Evolutionary conservation across 805 yeast genomes (phyloP).

Genomic region (Wickerhamiella vanderwaltii): DNA sequence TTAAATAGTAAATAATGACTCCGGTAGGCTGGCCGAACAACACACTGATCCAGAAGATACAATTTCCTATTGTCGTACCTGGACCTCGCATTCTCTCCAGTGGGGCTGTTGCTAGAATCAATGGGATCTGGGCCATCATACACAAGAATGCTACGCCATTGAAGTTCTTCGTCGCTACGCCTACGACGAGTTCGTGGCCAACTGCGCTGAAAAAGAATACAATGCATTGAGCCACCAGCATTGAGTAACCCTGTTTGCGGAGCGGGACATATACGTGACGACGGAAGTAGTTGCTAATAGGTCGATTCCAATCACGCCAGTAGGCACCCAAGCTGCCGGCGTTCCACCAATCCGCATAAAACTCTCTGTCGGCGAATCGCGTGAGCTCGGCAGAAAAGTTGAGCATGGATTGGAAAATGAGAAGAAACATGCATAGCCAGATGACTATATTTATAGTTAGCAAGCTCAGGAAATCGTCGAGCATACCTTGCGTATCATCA

Average conservation of each 20-base stretch:
- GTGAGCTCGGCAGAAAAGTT: constrained; percentile 36
- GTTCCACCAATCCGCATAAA: constrained; percentile 41
- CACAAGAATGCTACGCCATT: constrained; percentile 36
- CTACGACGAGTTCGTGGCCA: constrained; percentile 36
- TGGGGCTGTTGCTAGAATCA: constrained; percentile 32
- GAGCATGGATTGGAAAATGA: constrained; percentile 33
- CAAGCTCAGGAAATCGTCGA: constrained; percentile 31
- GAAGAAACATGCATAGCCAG: constrained; percentile 35
- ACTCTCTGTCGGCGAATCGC: constrained; percentile 35
- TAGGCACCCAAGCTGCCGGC: constrained; percentile 37
- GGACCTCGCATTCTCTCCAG: constrained; percentile 32
- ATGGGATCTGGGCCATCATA: constrained; percentile 35
- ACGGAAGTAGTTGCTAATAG: constrained; percentile 33
- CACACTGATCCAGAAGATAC: constrained; percentile 37
- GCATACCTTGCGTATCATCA: constrained; percentile 21
- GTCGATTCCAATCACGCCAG: constrained; percentile 38
- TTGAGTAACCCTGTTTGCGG: constrained; percentile 27
- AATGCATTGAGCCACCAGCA: constrained; percentile 25
- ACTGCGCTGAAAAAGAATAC: constrained; percentile 36
- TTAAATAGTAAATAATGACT: constrained; percentile 33
- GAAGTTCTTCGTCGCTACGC: constrained; percentile 36
- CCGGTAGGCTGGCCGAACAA: constrained; percentile 37
- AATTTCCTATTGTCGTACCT: constrained; percentile 34
- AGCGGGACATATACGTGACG: constrained; percentile 35
- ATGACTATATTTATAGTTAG: constrained; percentile 32